Conservation (phyloP, 441 rosid species). For the Populus hybrid region DNA sequence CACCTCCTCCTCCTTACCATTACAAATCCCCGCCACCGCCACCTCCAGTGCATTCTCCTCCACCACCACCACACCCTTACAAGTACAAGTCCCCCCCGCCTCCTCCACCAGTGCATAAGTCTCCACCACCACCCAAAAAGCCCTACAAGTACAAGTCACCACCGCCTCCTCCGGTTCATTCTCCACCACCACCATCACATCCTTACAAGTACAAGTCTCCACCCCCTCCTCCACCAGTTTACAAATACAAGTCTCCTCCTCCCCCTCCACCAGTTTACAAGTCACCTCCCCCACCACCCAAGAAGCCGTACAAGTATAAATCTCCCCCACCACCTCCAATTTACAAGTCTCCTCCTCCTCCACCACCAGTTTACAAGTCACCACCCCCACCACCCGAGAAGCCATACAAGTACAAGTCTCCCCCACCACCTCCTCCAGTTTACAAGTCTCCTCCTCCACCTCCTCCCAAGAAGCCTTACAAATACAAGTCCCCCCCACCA, state of each 20-base stretch:
- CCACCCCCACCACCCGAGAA: conserved; percentile 17
- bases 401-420: background rate
- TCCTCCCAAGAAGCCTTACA: background rate
- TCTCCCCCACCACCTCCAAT: conserved; percentile 29
- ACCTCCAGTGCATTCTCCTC: conserved; percentile 3
- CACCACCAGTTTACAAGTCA: conserved; percentile 5
- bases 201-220: conserved; percentile 16
- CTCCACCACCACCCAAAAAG: conserved; percentile 21
- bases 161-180: background rate
- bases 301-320: conserved; percentile 10
- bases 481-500: conserved; percentile 28
- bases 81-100: conserved; percentile 29
- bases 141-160: conserved; percentile 22
- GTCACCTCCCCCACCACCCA: background rate
- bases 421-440: conserved; percentile 11
- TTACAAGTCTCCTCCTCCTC: conserved; percentile 12
- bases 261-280: background rate
- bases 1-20: conserved; percentile 17
- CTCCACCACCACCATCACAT: background rate
- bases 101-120: background rate
- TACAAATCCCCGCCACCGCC: conserved; percentile 19
- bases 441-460: background rate
- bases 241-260: conserved; percentile 20
- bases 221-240: conserved; percentile 1
- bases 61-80: background rate